These are phyloP conservation scores for Pichia terricola DNA, from an alignment of 1,139 yeast species.

Conservation along the genomic window DNA sequence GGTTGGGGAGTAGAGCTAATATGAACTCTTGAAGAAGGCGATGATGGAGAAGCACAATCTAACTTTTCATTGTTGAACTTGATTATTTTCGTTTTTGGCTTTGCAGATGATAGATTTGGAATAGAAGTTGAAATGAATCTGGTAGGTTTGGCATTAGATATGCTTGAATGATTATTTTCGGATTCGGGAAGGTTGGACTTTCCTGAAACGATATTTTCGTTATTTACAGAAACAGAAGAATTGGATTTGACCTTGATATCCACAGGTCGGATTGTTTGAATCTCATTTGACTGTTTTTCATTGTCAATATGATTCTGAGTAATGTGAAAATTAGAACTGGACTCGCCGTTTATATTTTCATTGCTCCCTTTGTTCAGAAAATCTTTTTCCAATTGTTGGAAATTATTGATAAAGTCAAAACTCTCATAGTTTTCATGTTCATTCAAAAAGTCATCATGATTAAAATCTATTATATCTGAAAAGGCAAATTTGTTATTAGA, in stretches of 20 bases:
- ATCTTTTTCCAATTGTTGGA: neutral
- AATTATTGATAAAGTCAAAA: neutral
- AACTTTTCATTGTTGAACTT: neutral
- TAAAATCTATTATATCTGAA: constrained; percentile 18
- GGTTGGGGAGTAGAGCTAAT: constrained; percentile 6
- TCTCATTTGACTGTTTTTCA: neutral
- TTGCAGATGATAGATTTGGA: neutral
- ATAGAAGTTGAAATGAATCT: neutral
- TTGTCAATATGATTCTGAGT: constrained; percentile 12
- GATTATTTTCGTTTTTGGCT: neutral
- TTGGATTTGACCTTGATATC: constrained; percentile 15
- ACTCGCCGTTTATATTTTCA: neutral
- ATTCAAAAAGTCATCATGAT: constrained; percentile 13
- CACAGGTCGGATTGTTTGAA: constrained; percentile 8
- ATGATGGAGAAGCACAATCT: neutral
- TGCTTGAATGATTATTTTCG: neutral
- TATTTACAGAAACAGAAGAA: constrained; percentile 16
- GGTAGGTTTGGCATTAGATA: neutral
- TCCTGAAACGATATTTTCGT: constrained; percentile 13
- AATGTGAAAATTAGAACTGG: neutral
- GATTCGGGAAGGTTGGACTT: neutral
- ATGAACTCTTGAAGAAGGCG: neutral
- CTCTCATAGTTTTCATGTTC: neutral
- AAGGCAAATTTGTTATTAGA: constrained; percentile 11
- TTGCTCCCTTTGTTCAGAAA: neutral